Base-by-base conservation (phyloP, 2,329 filamentous ascomycete genomes). In the Lasiodiplodia citricola region DNA sequence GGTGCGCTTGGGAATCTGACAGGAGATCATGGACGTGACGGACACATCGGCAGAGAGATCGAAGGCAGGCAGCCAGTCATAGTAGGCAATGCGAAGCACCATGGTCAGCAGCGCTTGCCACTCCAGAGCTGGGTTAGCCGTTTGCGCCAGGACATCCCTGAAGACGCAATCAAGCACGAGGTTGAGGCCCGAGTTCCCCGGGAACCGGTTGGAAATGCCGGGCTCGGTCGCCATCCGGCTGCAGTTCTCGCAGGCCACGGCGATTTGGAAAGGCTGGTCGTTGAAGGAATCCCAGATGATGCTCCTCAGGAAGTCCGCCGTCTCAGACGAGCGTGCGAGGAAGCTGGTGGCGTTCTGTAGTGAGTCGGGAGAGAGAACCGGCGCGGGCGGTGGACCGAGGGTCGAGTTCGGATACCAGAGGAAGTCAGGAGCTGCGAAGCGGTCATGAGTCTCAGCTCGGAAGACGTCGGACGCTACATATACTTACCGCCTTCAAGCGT, bases 21-120 rank as follows among this genome's bases (percentile, higher is more conserved):
- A 50, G 2, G 58, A 11, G 4, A 31, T 23, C 38, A 62, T 16
- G 3, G 58, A 51, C 8, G 38, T 62, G 3, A 41, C 47, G 14
- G 41, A 31, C 6, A 8, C 18, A 1, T 21, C 11, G 58, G 23
- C 25, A 14, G 28, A 16, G 41, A 7, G 11, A 8, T 37, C 31
- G 41, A 62, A 62, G 4, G 58, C n/a, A 11, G 58, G 41, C 6
- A 62, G 58, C 58, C 58, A 62, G 41, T 62, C 58, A 23, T 62
- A 62, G 25, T 50, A 62, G 4, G 38, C 58, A 2, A 35, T 51
- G 3, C 23, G 58, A 5, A 31, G 8, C 14, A 50, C 38, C 38
- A 47, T 31, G 3, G 41, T 62, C 58, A 62, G 21, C 4, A 62
- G 38, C 8, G 58, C 58, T 14, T 62, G 58, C 58, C 23, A 62